Evolutionary conservation across 1,139 yeast species (phyloP).

Genomic region (Pneumocystis carinii): DNA sequence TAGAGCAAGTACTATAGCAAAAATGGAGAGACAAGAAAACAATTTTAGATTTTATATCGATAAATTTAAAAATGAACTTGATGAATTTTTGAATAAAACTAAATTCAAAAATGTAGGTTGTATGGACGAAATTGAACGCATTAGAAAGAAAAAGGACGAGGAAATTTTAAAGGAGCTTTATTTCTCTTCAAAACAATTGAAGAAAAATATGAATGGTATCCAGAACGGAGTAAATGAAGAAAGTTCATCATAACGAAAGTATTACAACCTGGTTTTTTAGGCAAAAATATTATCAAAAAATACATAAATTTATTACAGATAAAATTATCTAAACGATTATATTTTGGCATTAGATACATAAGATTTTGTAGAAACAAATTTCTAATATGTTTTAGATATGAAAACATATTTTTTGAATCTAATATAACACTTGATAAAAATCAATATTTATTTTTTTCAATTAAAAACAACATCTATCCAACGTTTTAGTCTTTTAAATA

Average conservation of each 20-base stretch:
- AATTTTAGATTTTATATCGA: constrained; percentile 44
- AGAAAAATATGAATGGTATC: not conserved
- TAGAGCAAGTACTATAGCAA: constrained; percentile 73
- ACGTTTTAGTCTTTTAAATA: not conserved
- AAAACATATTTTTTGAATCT: not conserved
- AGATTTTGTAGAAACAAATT: not conserved
- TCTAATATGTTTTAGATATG: not conserved
- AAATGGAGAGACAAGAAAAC: constrained; percentile 64
- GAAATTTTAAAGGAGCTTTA: constrained; percentile 20
- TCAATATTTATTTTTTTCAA: not conserved
- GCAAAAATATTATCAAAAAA: not conserved
- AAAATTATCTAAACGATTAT: not conserved
- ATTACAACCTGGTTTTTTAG: not conserved
- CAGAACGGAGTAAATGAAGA: not conserved
- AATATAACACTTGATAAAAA: not conserved
- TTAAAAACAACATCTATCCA: not conserved
- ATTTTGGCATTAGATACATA: not conserved
- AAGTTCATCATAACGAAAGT: not conserved
- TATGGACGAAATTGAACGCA: constrained; percentile 65
- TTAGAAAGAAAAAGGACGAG: constrained; percentile 48
- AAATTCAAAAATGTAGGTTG: constrained; percentile 76
- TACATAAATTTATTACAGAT: not conserved
- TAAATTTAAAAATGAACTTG: constrained; percentile 77
- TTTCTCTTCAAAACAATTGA: not conserved
- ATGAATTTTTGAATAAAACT: constrained; percentile 63